phyloP scores from a whole-genome alignment of 208 protist species.

The Acanthamoeba castellanii region DNA sequence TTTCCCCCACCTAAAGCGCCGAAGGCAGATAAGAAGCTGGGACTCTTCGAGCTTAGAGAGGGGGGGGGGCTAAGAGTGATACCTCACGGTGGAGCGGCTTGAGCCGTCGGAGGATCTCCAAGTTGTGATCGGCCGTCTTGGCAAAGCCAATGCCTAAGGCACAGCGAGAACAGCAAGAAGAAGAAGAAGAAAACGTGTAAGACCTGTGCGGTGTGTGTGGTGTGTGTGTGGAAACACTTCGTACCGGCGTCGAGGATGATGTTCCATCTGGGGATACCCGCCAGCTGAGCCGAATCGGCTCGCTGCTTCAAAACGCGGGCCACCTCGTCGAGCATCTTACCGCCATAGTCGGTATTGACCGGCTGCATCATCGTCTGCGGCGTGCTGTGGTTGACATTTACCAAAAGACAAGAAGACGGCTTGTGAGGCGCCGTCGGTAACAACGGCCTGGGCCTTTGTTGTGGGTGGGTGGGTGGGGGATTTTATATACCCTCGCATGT shows the following conservation, averaged over 20 bases:
- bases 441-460: no score
- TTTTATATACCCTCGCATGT: slow-evolving; percentile 56
- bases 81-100: slow-evolving; percentile 2
- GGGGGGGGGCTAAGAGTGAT: neutral
- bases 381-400: neutral
- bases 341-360: slow-evolving; percentile 46
- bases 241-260: slow-evolving; percentile 84
- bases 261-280: slow-evolving; percentile 82
- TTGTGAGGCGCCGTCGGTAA: neutral
- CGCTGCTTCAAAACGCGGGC: slow-evolving; percentile 73
- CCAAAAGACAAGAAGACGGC: neutral
- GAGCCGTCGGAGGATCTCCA: slow-evolving; percentile 68
- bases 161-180: neutral
- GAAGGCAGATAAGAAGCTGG: neutral
- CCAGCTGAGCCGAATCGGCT: slow-evolving; percentile 60
- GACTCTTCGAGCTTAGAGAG: no score
- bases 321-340: slow-evolving; percentile 29
- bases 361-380: slow-evolving; percentile 66
- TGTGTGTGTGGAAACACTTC: neutral
- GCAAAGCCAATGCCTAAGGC: slow-evolving; percentile 79
- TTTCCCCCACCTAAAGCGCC: neutral
- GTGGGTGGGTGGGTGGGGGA: neutral
- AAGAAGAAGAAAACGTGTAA: neutral
- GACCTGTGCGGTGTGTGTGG: neutral
- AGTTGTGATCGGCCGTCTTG: slow-evolving; percentile 80